phyloP scores from a whole-genome alignment of 2,329 filamentous ascomycete genomes.

The Fusarium concolor region DNA sequence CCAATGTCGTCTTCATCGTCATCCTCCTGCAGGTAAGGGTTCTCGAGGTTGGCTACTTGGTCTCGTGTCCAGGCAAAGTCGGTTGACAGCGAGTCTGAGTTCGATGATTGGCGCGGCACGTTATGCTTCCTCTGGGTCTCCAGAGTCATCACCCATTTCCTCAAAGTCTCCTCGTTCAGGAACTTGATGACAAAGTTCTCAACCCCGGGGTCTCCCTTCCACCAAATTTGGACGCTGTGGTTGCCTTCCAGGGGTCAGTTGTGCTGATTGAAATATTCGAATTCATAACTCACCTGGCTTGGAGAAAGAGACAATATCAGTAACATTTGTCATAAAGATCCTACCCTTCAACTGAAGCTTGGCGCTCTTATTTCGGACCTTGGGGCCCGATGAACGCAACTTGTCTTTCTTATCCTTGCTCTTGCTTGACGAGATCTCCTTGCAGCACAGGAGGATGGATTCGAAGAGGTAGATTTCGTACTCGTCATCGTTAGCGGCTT shows the following conservation, averaged over 20 bases:
- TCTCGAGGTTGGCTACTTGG: conserved; percentile 75
- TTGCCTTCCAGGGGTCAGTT: conserved; percentile 70
- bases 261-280: background rate
- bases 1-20: conserved; percentile 67
- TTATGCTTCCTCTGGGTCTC: conserved; percentile 79
- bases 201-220: conserved; percentile 95
- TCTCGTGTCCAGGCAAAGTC: conserved; percentile 85
- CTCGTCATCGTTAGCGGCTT: conserved; percentile 58
- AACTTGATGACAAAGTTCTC: conserved; percentile 98
- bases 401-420: conserved; percentile 80
- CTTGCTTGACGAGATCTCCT: conserved; percentile 90
- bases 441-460: conserved; percentile 94
- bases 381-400: conserved; percentile 66
- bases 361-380: conserved; percentile 72
- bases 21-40: conserved; percentile 79
- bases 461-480: conserved; percentile 99
- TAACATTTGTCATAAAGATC: conserved; percentile 99
- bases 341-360: conserved; percentile 95
- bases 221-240: conserved; percentile 97
- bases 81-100: conserved; percentile 66
- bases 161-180: conserved; percentile 89
- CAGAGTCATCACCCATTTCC: conserved; percentile 87
- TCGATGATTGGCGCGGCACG: conserved; percentile 60
- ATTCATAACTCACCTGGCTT: conserved; percentile 77
- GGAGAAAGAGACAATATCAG: conserved; percentile 86